Evolutionary conservation across 2,329 filamentous ascomycete species (phyloP).

Genomic region (Xylariales sp.): DNA sequence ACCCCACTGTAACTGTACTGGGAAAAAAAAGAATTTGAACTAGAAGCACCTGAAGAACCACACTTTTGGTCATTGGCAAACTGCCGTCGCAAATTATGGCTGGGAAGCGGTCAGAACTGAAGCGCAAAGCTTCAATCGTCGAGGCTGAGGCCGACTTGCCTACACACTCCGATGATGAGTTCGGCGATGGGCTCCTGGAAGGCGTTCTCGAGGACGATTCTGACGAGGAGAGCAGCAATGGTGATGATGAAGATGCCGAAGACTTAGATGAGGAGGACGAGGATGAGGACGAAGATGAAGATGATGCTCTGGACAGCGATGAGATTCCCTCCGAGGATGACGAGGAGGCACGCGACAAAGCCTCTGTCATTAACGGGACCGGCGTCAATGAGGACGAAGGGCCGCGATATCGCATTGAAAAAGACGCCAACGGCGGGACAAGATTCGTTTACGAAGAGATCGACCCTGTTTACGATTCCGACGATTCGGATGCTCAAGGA

Average conservation of each 20-base stretch:
- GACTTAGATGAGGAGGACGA: slow-evolving; percentile 34
- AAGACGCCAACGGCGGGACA: slow-evolving; percentile 84
- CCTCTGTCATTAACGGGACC: slow-evolving; percentile 10
- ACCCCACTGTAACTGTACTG: slow-evolving; percentile 4
- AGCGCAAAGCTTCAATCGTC: slow-evolving; percentile 60
- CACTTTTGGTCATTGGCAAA: not conserved
- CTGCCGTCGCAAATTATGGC: slow-evolving; percentile 27
- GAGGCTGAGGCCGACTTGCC: slow-evolving; percentile 45
- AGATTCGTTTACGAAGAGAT: slow-evolving; percentile 94
- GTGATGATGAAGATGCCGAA: slow-evolving; percentile 36
- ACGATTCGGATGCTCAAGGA: slow-evolving; percentile 80
- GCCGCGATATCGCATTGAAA: slow-evolving; percentile 53
- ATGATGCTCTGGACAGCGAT: slow-evolving; percentile 42
- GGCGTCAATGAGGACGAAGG: slow-evolving; percentile 34
- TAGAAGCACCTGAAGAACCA: not conserved
- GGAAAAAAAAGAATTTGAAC: not conserved
- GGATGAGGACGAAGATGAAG: slow-evolving; percentile 32
- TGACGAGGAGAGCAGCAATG: slow-evolving; percentile 46
- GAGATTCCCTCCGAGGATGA: slow-evolving; percentile 41
- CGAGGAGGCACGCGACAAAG: slow-evolving; percentile 29
- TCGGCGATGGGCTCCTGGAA: slow-evolving; percentile 49
- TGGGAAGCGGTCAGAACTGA: slow-evolving; percentile 42
- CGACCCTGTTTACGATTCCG: slow-evolving; percentile 91
- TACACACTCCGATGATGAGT: slow-evolving; percentile 56
- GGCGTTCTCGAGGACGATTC: slow-evolving; percentile 57